These are phyloP conservation scores for Populus deltoides DNA, from an alignment of 345 rosid genomes.

Conservation along the genomic window DNA sequence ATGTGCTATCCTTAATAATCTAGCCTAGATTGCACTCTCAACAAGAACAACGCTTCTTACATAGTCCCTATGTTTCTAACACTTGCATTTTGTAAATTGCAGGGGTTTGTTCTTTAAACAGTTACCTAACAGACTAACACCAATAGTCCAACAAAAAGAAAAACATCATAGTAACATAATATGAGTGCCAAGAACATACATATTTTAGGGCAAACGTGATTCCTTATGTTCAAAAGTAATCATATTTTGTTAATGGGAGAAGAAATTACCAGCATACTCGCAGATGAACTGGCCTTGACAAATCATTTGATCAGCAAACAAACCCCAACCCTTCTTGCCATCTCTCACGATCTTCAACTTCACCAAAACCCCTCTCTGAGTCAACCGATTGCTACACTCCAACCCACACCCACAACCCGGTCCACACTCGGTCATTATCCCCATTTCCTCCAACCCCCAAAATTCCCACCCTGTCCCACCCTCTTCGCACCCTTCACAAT, in stretches of 20 bases:
- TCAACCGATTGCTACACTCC: slow-evolving; percentile 61
- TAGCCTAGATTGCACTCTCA: not conserved
- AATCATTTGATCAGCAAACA: slow-evolving; percentile 65
- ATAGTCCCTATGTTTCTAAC: not conserved
- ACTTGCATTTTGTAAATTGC: not conserved
- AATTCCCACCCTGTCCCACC: slow-evolving; percentile 37
- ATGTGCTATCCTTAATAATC: too few relatives aligned
- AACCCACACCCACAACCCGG: slow-evolving; percentile 55
- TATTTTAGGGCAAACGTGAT: not conserved
- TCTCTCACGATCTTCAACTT: slow-evolving; percentile 60
- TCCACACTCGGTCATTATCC: slow-evolving; percentile 57
- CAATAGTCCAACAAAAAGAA: not conserved
- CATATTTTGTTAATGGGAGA: not conserved
- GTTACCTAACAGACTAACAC: too few relatives aligned
- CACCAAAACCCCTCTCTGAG: slow-evolving; percentile 57
- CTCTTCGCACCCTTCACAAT: slow-evolving; percentile 49
- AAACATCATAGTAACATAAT: not conserved
- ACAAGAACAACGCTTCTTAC: not conserved
- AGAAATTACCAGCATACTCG: slow-evolving; percentile 68
- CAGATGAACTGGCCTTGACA: slow-evolving; percentile 65
- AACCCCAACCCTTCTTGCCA: slow-evolving; percentile 75
- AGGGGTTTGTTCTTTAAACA: too few relatives aligned
- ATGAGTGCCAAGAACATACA: too few relatives aligned
- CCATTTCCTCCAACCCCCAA: slow-evolving; percentile 30
- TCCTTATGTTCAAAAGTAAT: not conserved